These are phyloP conservation scores for Populus euphratica DNA, from an alignment of 345 rosid species.

Conservation along the genomic window DNA sequence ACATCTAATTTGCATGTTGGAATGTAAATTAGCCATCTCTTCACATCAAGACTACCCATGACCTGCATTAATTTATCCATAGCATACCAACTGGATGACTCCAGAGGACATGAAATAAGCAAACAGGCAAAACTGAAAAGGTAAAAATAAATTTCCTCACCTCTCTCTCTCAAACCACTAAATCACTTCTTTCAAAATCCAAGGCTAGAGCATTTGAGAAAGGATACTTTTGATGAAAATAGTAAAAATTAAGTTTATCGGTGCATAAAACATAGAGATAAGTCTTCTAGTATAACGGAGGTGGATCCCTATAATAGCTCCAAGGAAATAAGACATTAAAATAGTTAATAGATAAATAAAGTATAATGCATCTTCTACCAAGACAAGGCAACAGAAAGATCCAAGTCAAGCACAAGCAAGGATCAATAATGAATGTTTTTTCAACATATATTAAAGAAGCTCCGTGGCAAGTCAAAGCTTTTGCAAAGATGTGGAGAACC, in stretches of 20 bases:
- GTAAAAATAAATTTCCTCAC: not conserved
- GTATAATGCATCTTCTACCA: not conserved
- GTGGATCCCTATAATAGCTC: not conserved
- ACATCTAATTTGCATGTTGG: conserved; percentile 1
- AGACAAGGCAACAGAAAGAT: not conserved
- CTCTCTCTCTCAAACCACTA: not conserved
- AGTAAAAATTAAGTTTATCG: not conserved
- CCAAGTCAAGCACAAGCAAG: not conserved
- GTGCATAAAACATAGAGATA: not conserved
- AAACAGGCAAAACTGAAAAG: not conserved
- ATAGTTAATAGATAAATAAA: not conserved
- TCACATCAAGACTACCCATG: not conserved
- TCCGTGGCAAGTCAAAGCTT: not conserved
- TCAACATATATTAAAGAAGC: not conserved
- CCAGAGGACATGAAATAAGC: not conserved
- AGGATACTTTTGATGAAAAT: not conserved
- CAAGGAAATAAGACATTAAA: not conserved
- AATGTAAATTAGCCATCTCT: not conserved
- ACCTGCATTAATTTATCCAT: not conserved
- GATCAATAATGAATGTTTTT: not conserved
- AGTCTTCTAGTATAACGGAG: not conserved
- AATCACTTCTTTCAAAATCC: not conserved
- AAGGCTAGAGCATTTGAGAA: not conserved
- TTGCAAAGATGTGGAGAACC: not conserved
- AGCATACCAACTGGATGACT: not conserved